These are phyloP conservation scores for Amaranthus tricolor DNA, from an alignment of 179 eudicot species.

Conservation along the genomic window DNA sequence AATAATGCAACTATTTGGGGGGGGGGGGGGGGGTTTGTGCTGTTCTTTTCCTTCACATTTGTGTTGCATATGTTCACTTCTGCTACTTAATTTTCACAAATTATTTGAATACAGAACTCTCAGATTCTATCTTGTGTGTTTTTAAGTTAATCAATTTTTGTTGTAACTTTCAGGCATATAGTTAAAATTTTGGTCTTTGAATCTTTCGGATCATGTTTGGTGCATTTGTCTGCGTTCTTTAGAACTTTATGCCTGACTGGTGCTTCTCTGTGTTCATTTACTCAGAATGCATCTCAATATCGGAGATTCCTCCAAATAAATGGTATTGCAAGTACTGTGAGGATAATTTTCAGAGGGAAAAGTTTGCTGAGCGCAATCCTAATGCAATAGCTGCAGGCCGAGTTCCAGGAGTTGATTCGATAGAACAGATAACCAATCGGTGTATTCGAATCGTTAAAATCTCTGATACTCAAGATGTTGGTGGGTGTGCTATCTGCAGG, in stretches of 20 bases:
- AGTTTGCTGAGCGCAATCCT: constrained; percentile 29
- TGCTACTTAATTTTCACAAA: not conserved
- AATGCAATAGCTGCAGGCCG: constrained; percentile 52
- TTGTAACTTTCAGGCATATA: not conserved
- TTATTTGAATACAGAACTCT: not conserved
- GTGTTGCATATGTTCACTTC: not conserved
- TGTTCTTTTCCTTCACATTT: not conserved
- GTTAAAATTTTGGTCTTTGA: not conserved
- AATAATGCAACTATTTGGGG: not conserved
- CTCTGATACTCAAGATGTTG: constrained; percentile 24
- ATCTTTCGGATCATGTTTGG: not conserved
- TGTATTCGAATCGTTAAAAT: constrained; percentile 37
- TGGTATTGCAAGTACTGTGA: constrained; percentile 46
- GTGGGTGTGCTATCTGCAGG: constrained; percentile 51
- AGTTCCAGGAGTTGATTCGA: constrained; percentile 39
- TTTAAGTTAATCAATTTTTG: not conserved
- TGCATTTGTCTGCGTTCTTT: not conserved
- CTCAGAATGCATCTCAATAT: constrained; percentile 38
- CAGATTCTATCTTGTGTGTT: not conserved
- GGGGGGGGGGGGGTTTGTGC: not conserved
- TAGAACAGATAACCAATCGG: constrained; percentile 40
- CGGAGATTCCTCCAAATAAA: constrained; percentile 29
- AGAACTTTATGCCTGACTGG: not conserved
- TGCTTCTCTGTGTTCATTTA: not conserved
- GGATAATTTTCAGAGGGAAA: constrained; percentile 31